Conservation (phyloP, 192 early-diverging fungal genomes). For the Gonapodya sp. region DNA sequence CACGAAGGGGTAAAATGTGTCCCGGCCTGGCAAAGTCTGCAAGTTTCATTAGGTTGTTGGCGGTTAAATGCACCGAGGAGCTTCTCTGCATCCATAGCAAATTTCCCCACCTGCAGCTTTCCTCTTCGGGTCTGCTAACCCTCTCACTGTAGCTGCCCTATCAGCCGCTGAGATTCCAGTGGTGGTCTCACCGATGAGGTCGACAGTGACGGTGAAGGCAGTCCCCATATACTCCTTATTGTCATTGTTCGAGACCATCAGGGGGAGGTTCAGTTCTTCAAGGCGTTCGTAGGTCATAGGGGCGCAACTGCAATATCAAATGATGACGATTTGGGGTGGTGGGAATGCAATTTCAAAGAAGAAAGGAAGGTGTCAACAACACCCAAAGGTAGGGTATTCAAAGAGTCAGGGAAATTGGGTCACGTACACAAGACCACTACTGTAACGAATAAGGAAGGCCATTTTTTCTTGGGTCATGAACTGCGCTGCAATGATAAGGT, state of each 20-base stretch:
- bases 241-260: slow-evolving; percentile 76
- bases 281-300: slow-evolving; percentile 68
- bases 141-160: slow-evolving; percentile 65
- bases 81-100: no score
- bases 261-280: slow-evolving; percentile 73
- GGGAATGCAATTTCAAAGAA: not conserved
- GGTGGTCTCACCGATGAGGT: slow-evolving; percentile 72
- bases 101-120: not conserved
- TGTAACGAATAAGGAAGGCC: slow-evolving; percentile 93
- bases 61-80: no score
- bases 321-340: not conserved
- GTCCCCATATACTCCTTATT: slow-evolving; percentile 88
- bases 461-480: slow-evolving; percentile 82
- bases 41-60: slow-evolving; percentile 38
- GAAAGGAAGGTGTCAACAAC: slow-evolving; percentile 10
- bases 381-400: slow-evolving; percentile 20
- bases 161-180: slow-evolving; percentile 95
- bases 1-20: slow-evolving; percentile 89
- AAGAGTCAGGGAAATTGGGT: not conserved
- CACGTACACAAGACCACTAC: slow-evolving; percentile 44
- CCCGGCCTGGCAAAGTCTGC: slow-evolving; percentile 79
- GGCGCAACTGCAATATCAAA: slow-evolving; percentile 85
- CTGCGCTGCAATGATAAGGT: slow-evolving; percentile 95
- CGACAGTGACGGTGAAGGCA: slow-evolving; percentile 88
- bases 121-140: slow-evolving; percentile 51